Percentiles rank a stretch among this genome's conserved stretches.
phyloP scores from a whole-genome alignment of 352 stramenopile genomes.

The Hyaloperonospora arabidopsidis region DNA sequence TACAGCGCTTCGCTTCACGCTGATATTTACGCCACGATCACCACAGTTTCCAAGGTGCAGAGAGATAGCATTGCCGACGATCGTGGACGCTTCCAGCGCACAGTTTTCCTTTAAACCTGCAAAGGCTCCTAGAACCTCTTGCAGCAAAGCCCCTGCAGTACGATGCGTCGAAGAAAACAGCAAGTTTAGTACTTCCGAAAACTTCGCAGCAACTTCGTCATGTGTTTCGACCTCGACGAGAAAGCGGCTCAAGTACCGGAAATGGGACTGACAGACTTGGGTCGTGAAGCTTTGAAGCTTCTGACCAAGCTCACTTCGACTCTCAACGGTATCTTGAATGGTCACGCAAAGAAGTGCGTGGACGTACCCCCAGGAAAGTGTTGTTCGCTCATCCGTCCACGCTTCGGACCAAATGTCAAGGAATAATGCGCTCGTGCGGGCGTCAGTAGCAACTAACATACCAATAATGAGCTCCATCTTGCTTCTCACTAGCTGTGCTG shows the following conservation, averaged over 20 bases:
- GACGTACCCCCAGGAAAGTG: conserved; percentile 41
- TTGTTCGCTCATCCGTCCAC: conserved; percentile 27
- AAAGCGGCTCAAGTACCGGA: conserved; percentile 11
- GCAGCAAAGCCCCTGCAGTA: conserved; percentile 15
- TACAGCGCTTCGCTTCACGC: conserved; percentile 27
- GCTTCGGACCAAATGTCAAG: conserved; percentile 39
- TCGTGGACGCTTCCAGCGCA: conserved; percentile 4
- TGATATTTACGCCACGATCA: conserved; percentile 12
- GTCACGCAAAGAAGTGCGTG: conserved; percentile 25
- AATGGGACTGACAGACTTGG: conserved; percentile 21
- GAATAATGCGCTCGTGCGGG: conserved; percentile 27
- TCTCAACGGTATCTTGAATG: conserved; percentile 15
- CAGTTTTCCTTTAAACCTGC: conserved; percentile 12
- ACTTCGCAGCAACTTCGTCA: conserved; percentile 19
- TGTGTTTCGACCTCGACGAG: conserved; percentile 8
- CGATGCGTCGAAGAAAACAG: conserved; percentile 18
- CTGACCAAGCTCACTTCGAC: conserved; percentile 16
- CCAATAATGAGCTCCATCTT: conserved; percentile 22
- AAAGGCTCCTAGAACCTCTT: conserved; percentile 22
- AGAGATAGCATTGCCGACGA: conserved; percentile 30
- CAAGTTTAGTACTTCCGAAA: conserved; percentile 24
- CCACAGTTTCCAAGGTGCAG: conserved; percentile 21
- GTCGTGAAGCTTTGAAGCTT: conserved; percentile 21
- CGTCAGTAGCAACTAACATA: conserved; percentile 16
- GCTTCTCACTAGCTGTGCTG: conserved; percentile 14